phyloP scores from a whole-genome alignment of 1,284 basidiomycete species.

The Anthracocystis setariae region DNA sequence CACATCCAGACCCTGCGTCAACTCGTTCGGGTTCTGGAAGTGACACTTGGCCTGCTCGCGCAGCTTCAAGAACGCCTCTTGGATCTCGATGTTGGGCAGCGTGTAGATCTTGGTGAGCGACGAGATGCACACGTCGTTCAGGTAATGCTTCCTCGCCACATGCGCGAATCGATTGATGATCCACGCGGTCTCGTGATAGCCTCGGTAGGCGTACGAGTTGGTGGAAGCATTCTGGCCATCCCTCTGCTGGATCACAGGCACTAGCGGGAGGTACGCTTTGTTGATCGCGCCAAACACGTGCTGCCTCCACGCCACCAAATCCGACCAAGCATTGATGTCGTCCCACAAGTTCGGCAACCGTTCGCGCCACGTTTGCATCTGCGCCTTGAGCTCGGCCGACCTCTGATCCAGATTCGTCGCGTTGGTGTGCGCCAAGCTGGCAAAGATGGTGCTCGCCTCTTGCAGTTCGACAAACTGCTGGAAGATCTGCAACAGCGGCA shows the following conservation, averaged over 20 bases:
- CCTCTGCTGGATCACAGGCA: constrained; percentile 69
- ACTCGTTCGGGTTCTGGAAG: constrained; percentile 93
- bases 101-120: constrained; percentile 98
- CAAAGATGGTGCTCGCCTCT: constrained; percentile 84
- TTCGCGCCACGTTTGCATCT: constrained; percentile 83
- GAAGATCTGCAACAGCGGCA: constrained; percentile 95
- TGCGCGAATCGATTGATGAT: constrained; percentile 99
- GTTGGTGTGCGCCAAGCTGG: constrained; percentile 85
- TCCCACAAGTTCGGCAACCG: constrained; percentile 94
- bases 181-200: constrained; percentile 99
- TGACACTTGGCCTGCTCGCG: constrained; percentile 99
- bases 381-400: constrained; percentile 87
- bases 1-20: constrained; percentile 92
- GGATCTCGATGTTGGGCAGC: constrained; percentile 98
- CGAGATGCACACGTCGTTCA: constrained; percentile 94
- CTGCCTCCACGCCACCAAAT: constrained; percentile 97
- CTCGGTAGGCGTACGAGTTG: constrained; percentile 89
- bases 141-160: constrained; percentile 94
- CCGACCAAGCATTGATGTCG: constrained; percentile 98
- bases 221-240: constrained; percentile 70
- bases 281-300: constrained; percentile 93
- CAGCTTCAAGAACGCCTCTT: constrained; percentile 97
- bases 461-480: constrained; percentile 98
- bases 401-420: constrained; percentile 92
- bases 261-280: constrained; percentile 89